Conservation (phyloP, 2,329 filamentous ascomycete genomes). For the Diplodia corticola region DNA sequence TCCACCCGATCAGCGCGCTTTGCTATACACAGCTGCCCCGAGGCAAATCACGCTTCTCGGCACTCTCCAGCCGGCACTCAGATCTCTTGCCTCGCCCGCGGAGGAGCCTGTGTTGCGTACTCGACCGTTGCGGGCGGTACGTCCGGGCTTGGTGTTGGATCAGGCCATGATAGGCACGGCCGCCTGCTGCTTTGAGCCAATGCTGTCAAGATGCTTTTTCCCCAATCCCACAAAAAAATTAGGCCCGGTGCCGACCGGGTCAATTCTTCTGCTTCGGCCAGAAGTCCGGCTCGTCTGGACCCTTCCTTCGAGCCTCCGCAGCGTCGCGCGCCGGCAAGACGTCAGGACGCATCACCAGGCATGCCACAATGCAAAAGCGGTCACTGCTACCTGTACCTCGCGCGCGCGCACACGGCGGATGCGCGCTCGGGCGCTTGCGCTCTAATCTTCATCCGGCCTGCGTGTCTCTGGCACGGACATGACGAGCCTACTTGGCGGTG, state of each 20-base stretch:
- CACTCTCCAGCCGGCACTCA: conserved; percentile 14
- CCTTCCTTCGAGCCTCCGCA: conserved; percentile 5
- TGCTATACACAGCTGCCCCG: conserved; percentile 11
- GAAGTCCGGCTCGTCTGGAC: conserved; percentile 19
- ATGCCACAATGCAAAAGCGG: not conserved
- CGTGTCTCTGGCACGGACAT: not conserved
- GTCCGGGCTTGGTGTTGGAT: conserved; percentile 18
- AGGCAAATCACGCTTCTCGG: conserved; percentile 12
- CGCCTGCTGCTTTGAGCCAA: not conserved
- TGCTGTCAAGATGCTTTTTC: conserved; percentile 16
- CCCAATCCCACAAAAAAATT: conserved; percentile 15
- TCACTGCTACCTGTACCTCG: not conserved
- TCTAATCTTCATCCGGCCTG: conserved; percentile 3
- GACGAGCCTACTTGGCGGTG: conserved; percentile 1
- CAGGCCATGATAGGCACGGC: conserved; percentile 22
- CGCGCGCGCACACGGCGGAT: conserved; percentile 2
- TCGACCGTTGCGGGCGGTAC: conserved; percentile 16
- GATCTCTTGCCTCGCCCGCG: conserved; percentile 10
- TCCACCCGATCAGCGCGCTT: conserved; percentile 6
- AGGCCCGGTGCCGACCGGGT: conserved; percentile 11
- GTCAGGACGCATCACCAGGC: conserved; percentile 16
- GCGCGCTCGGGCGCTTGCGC: not conserved
- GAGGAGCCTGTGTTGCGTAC: conserved; percentile 7
- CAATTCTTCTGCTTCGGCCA: conserved; percentile 14
- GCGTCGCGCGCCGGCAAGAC: conserved; percentile 7